A percentile compares a stretch with the other conserved stretches of the same genome.
Evolutionary conservation across 1,139 yeast species (phyloP).

Genomic region (Spathaspora sp.): DNA sequence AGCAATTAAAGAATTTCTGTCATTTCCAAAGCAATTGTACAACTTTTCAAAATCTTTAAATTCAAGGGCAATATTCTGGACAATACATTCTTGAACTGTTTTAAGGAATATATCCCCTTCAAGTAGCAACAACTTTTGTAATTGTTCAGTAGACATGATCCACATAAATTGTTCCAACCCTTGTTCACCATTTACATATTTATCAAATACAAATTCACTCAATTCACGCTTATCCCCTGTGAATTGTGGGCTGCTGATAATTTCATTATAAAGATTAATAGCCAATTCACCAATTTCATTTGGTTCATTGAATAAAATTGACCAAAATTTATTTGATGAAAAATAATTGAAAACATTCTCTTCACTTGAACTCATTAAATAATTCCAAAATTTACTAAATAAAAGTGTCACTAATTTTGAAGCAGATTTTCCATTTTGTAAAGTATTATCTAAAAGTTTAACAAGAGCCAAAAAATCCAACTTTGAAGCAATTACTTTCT

Average conservation of each 20-base stretch:
- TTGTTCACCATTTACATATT: slow-evolving; percentile 1
- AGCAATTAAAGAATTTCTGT: slow-evolving; percentile 7
- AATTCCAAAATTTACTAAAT: slow-evolving; percentile 43
- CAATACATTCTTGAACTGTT: slow-evolving; percentile 4
- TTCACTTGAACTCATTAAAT: slow-evolving; percentile 20
- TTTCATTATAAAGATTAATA: slow-evolving; percentile 11
- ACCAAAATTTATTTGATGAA: slow-evolving; percentile 19
- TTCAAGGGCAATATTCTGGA: slow-evolving; percentile 3
- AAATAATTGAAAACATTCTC: slow-evolving; percentile 16
- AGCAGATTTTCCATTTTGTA: slow-evolving; percentile 17
- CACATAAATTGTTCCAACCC: slow-evolving; percentile 14
- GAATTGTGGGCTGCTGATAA: slow-evolving; percentile 5
- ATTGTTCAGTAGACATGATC: slow-evolving; percentile 16
- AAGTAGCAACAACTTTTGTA: slow-evolving; percentile 6
- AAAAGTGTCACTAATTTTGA: slow-evolving; percentile 18
- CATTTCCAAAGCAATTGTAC: neutral
- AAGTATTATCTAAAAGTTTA: slow-evolving; percentile 31
- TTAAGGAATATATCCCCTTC: slow-evolving; percentile 3
- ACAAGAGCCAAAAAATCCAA: slow-evolving; percentile 50
- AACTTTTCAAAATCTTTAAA: slow-evolving; percentile 9
- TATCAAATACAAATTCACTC: slow-evolving; percentile 6
- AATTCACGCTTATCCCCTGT: slow-evolving; percentile 3
- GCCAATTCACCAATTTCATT: slow-evolving; percentile 6
- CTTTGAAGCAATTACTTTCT: slow-evolving; percentile 40
- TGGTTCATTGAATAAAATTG: slow-evolving; percentile 6